phyloP scores from a whole-genome alignment of 371 early-diverging fungal species.

The Coemansia sp. region DNA sequence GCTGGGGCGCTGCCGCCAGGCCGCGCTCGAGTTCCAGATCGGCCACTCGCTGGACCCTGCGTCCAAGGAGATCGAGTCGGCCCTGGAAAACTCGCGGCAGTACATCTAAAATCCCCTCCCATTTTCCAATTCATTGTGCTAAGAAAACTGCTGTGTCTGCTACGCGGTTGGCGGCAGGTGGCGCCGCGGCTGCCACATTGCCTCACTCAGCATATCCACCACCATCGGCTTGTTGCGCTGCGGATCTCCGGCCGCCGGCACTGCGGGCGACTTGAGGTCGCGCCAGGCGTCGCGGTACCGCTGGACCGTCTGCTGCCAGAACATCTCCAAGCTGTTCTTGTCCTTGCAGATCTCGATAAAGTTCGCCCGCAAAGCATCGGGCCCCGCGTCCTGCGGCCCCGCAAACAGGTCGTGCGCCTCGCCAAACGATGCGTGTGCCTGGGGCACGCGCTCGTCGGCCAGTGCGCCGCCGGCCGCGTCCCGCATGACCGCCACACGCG shows the following conservation, averaged over 20 bases:
- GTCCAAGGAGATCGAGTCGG: constrained; percentile 61
- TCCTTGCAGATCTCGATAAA: constrained; percentile 63
- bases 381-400: constrained; percentile 44
- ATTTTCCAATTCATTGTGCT: no score
- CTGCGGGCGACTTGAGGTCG: neutral
- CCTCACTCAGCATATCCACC: constrained; percentile 37
- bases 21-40: constrained; percentile 65
- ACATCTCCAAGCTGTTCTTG: constrained; percentile 54
- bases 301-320: constrained; percentile 61
- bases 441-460: neutral
- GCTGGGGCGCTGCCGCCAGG: constrained; percentile 64
- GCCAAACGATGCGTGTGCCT: neutral
- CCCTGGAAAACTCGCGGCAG: constrained; percentile 52
- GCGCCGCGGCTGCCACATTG: constrained; percentile 31
- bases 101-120: constrained; percentile 16
- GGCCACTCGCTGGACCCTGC: constrained; percentile 70
- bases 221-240: constrained; percentile 26
- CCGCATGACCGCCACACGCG: constrained; percentile 28
- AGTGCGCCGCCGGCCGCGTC: neutral
- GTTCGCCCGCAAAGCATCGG: constrained; percentile 57
- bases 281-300: constrained; percentile 44
- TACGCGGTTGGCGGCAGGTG: neutral
- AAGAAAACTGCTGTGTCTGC: no score
- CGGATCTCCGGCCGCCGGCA: constrained; percentile 10
- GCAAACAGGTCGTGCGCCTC: neutral